Base-by-base conservation (phyloP, 1,284 basidiomycete species). In the Xerocomus alliaceus region DNA sequence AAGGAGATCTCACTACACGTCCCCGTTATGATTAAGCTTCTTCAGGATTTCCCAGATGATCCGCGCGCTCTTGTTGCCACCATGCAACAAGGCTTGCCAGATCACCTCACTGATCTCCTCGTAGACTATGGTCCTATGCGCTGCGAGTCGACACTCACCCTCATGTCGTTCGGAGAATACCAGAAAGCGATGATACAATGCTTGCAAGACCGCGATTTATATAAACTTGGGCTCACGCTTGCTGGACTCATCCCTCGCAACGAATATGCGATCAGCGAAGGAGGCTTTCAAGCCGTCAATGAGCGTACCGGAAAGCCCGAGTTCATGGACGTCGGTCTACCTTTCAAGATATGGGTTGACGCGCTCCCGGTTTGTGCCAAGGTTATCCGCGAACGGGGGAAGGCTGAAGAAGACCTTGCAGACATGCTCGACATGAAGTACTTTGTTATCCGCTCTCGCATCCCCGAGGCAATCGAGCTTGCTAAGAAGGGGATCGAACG, bases 391-490 rank as follows among this genome's bases (percentile, higher is more conserved):
- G 75, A 69, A 15, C 76, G 72, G 60, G 78, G 79, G 17, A 74
- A 70, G 20, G 66, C 76, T 0, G 82, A 85, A 59, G 65, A 67
- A 15, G 83, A 86, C 63, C 65, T 78, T 5, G 87, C 85, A 3
- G 84, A 87, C 64, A 83, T 87, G 44, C 66, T 88, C 20, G 84
- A 87, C 35, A 82, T 87, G 75, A 87, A 87, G 68, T 83, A 74
- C 64, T 66, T 70, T 50, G 80, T 87, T 65, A 80, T 83, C 73
- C 76, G 76, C 52, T 74, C 76, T 54, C 78, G 79, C 13, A 72
- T 82, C 32, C 68, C 73, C 0, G 80, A 84, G 20, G 83, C 82
- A 4, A 75, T 82, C 29, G 65, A 67, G 26, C 58, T 81, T 8
- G 83, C 82, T 3, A 74, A 80, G 56, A 75, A 77, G 31, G 78